phyloP scores from a whole-genome alignment of 2,329 filamentous ascomycete genomes.

The Albifimbria verrucaria region DNA sequence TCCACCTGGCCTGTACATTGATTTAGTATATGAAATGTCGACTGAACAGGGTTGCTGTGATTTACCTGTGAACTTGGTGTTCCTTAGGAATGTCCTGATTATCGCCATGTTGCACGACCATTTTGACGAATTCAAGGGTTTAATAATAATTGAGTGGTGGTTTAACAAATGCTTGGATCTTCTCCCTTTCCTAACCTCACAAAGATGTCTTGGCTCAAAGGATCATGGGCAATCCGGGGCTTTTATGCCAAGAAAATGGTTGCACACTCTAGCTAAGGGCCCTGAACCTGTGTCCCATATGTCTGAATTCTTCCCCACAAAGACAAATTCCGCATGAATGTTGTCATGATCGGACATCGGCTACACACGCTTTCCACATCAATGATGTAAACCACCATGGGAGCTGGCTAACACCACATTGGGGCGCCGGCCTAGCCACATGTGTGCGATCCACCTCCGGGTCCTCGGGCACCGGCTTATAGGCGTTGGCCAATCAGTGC shows the following conservation, averaged over 20 bases:
- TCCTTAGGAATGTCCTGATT: conserved; percentile 48
- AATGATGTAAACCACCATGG: conserved; percentile 16
- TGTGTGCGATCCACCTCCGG: too few species aligned
- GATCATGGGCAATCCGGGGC: background rate
- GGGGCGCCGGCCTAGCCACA: too few species aligned
- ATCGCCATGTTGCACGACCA: conserved; percentile 50
- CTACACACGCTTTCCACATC: conserved; percentile 10
- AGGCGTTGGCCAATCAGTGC: too few species aligned
- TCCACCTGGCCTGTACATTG: conserved; percentile 41
- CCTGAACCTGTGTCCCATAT: background rate
- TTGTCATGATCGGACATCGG: background rate
- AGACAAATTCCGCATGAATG: background rate
- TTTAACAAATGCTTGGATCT: too few species aligned
- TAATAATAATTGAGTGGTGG: too few species aligned
- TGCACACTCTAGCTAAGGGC: background rate
- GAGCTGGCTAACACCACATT: too few species aligned
- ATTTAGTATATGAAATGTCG: background rate
- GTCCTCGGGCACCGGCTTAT: too few species aligned
- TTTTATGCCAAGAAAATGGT: background rate
- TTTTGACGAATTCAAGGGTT: conserved; percentile 27
- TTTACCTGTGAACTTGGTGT: conserved; percentile 42
- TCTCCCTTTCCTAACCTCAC: too few species aligned
- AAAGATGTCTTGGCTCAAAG: too few species aligned
- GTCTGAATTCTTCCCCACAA: background rate
- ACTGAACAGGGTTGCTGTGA: background rate